phyloP scores from a whole-genome alignment of 305 asterid genomes.

The Solanum hybrid region DNA sequence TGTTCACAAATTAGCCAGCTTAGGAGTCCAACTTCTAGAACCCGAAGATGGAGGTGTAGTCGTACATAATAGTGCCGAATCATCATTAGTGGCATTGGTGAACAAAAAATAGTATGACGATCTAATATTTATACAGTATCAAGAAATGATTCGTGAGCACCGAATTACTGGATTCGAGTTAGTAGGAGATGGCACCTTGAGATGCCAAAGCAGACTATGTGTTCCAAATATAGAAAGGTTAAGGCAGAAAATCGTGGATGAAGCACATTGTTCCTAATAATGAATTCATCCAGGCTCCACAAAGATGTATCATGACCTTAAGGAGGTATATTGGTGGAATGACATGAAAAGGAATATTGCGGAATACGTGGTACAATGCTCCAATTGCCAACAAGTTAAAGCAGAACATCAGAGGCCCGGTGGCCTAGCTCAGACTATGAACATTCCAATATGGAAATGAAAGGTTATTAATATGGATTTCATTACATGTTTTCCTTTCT shows the following conservation, averaged over 20 bases:
- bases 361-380: neutral
- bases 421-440: neutral
- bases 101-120: neutral
- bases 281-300: neutral
- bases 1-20: neutral
- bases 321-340: neutral
- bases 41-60: neutral
- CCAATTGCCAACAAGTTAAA: neutral
- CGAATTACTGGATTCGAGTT: neutral
- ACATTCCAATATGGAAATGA: neutral
- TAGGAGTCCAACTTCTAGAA: neutral
- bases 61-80: neutral
- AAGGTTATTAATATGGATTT: neutral
- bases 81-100: neutral
- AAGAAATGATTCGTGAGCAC: neutral
- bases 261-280: neutral
- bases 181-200: neutral
- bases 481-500: neutral
- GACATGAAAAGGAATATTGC: too few species aligned
- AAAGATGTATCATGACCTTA: neutral
- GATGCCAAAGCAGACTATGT: neutral
- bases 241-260: neutral
- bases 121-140: neutral
- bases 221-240: neutral
- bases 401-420: neutral